Percentiles rank a stretch among this genome's conserved stretches.
Evolutionary conservation across 2,329 filamentous ascomycete genomes (phyloP).

Genomic region (Claviceps africana): DNA sequence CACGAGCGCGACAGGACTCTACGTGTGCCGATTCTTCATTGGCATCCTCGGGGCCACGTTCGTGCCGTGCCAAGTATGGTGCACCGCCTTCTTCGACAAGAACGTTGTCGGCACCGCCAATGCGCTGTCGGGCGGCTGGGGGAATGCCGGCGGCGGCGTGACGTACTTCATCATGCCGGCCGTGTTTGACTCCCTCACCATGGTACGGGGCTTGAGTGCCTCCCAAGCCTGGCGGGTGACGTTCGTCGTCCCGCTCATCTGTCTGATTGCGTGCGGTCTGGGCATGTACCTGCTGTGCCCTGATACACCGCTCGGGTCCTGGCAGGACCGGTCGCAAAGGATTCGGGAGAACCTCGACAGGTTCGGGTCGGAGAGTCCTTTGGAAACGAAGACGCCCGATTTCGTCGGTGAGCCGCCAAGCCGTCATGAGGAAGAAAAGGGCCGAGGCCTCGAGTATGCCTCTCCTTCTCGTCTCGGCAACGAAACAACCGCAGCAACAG

Average conservation of each 20-base stretch:
- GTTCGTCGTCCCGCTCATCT: conserved; percentile 70
- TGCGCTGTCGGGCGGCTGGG: conserved; percentile 69
- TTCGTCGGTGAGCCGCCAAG: conserved; percentile 27
- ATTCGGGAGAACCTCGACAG: conserved; percentile 37
- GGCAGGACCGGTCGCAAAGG: conserved; percentile 55
- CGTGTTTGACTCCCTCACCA: conserved; percentile 64
- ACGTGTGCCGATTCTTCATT: conserved; percentile 64
- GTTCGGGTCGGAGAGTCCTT: conserved; percentile 26
- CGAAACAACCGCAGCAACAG: conserved; percentile 12
- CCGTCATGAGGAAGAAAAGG: conserved; percentile 20
- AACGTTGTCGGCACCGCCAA: conserved; percentile 84
- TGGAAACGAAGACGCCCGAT: conserved; percentile 38
- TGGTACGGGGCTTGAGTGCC: conserved; percentile 40
- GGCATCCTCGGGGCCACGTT: conserved; percentile 67
- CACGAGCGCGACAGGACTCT: conserved; percentile 47
- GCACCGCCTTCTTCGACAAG: conserved; percentile 85
- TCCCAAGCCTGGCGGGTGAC: conserved; percentile 71
- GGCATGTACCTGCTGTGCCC: conserved; percentile 59
- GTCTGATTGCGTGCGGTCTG: conserved; percentile 54
- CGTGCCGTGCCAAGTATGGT: conserved; percentile 84
- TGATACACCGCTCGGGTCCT: conserved; percentile 71
- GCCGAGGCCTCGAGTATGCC: neutral
- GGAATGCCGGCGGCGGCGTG: conserved; percentile 78
- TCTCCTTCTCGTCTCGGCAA: conserved; percentile 17
- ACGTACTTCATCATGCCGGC: conserved; percentile 93